phyloP scores from a whole-genome alignment of 2,329 filamentous ascomycete species.

The Grosmannia serpens region DNA sequence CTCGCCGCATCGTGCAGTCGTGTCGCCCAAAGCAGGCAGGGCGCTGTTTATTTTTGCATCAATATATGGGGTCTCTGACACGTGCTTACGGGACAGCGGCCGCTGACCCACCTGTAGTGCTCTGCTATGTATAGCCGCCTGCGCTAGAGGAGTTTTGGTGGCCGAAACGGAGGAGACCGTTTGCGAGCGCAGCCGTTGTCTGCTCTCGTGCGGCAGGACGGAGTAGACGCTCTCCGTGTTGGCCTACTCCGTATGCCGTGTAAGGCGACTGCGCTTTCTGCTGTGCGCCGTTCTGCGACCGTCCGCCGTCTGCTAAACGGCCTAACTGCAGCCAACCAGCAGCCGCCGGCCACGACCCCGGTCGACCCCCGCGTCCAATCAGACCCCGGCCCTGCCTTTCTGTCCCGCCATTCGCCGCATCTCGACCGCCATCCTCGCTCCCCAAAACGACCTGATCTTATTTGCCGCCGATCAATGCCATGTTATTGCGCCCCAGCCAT shows the following conservation, averaged over 20 bases:
- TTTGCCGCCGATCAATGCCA: too few species aligned
- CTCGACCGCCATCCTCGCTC: background rate
- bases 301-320: too few species aligned
- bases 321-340: background rate
- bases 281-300: too few species aligned
- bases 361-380: constrained; percentile 4
- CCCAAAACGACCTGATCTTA: background rate
- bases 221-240: too few species aligned
- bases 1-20: background rate
- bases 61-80: background rate
- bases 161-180: too few species aligned
- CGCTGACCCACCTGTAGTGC: background rate
- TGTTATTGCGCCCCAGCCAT: background rate
- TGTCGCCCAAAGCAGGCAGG: background rate
- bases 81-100: background rate
- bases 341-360: background rate
- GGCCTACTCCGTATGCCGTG: too few species aligned
- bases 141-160: too few species aligned
- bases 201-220: too few species aligned
- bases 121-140: background rate
- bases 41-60: background rate
- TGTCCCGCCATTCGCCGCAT: too few species aligned
- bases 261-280: too few species aligned
- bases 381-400: background rate
- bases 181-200: too few species aligned